Percentiles rank a stretch among this genome's conserved stretches.
phyloP scores from a whole-genome alignment of 352 stramenopile genomes.

The Thalassiosira livingstoniorum region DNA sequence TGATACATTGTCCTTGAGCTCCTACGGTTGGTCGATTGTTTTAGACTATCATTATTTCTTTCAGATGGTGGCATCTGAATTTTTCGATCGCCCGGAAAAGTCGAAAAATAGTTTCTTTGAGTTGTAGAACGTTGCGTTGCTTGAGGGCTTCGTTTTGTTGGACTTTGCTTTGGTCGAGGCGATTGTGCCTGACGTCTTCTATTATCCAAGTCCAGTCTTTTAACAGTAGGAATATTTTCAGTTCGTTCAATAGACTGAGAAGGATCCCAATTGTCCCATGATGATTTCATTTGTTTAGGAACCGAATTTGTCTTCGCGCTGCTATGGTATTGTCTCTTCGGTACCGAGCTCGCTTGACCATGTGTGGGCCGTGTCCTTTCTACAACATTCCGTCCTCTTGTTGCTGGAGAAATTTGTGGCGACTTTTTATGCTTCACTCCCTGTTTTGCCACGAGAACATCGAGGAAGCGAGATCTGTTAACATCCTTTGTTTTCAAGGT shows the following conservation, averaged over 20 bases:
- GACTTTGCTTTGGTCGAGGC: too few species aligned
- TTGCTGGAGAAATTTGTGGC: background rate
- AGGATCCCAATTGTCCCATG: conserved; percentile 50
- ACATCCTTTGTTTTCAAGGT: conserved; percentile 53
- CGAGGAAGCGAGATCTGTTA: conserved; percentile 71
- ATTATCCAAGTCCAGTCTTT: background rate
- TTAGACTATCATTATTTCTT: background rate
- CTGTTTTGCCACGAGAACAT: conserved; percentile 68
- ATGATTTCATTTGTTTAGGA: background rate
- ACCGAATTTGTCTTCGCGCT: background rate
- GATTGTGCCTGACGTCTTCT: background rate
- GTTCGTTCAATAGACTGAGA: background rate
- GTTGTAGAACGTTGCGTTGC: background rate
- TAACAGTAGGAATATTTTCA: background rate
- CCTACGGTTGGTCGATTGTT: background rate
- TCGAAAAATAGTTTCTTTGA: background rate
- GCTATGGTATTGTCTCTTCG: background rate
- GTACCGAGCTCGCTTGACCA: background rate
- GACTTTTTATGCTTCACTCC: conserved; percentile 9
- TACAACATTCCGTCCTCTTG: background rate
- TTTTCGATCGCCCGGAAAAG: background rate
- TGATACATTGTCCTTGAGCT: background rate
- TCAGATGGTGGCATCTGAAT: background rate
- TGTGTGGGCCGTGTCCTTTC: background rate
- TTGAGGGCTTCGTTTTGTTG: background rate